Base-by-base conservation (phyloP, 169 alveolate species). In the Toxoplasma gondii region DNA sequence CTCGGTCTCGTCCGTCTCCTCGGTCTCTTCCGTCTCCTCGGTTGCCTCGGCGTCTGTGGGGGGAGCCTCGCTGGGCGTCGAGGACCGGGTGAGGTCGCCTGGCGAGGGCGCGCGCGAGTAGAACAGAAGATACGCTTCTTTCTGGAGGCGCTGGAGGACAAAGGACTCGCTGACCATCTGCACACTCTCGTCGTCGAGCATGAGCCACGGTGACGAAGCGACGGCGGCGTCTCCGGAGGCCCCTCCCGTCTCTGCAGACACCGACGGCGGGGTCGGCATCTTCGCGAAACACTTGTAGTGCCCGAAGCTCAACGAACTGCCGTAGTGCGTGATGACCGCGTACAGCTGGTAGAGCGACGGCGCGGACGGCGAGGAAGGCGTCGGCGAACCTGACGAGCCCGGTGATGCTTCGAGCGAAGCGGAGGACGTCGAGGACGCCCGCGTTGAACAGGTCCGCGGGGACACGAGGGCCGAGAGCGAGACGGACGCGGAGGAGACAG, bases 321-420 rank as follows among this genome's bases (percentile, higher is more conserved):
- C 97, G 38, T 96, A 70, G 83, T 96, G 97, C 31, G 96, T 91
- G 41, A 96, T 96, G 1, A 96, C 97, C n/a, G 97, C 97, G 91
- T 94, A 96, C 36, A 96, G 54, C 19, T 95, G 94, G 93, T 96
- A 96, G 31, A 69, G 88, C 44, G 95, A 64, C 12, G 95, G 95
- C 38, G 67, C 4, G 12, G 69, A 39, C 9, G 69, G 24, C 53
- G 90, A 17, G 41, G 41, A 82, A 36, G 90, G 67, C 34, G 90
- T 43, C 9, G 54, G 90, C 19, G 90, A 41, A 2, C n/a, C 27
- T 1, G 69, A 41, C 41, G 67, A 1, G 24, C 39, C 39, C 12
- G 90, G 90, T 5, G 90, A 82, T 2, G 34, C 38, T n/a, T 24
- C n/a, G 10, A 67, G 90, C 10, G 90, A 82, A 5, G 64, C 34